Evolutionary conservation across 2,329 filamentous ascomycete species (phyloP), one percentile per base, ranked within the genome.

Genomic region (Monilinia fructigena): DNA sequence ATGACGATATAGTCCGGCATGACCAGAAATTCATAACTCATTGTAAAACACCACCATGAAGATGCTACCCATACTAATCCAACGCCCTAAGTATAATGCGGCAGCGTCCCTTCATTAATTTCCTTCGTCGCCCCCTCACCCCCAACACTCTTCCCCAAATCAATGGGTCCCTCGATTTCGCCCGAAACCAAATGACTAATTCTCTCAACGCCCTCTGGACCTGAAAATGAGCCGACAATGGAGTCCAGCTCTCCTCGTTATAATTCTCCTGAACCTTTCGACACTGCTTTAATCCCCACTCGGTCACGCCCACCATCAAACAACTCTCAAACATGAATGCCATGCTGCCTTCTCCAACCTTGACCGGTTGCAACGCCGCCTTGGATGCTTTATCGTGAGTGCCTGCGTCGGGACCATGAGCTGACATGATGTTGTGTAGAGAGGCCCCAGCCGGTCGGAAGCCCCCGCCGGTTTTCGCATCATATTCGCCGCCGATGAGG

Each of bases 301-400:
- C 87, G 2, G 88, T 90, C 31, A 90, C 88, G 3, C 88, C 88
- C 35, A 90, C 83, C 87, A 90, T 90, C 63, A 89, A 76, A 70
- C 81, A 84, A 72, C 84, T 82, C 77, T 87, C 85, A 79, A 87
- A 86, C 85, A 87, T 87, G 67, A 88, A 87, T 0, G 85, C 85
- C 78, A 89, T 82, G 68, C 85, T 86, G 1, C 82, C 85, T 70
- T 85, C 79, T n/a, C 83, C 81, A 55, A 86, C 80, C 72, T 86
- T 87, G 65, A 77, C 75, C 3, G 85, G 85, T 69, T 82, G 82
- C 72, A 87, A 77, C 63, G 83, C 79, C 4, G 78, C 80, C 70
- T 82, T 81, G 52, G 79, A 82, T 8, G 84, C 83, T 52, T 80
- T 83, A 72, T 85, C 82, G 68, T 85, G 85, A 0, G 85, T 84